Percentiles rank a stretch among this genome's conserved stretches.
Evolutionary conservation across 352 stramenopile species (phyloP).

Genomic region (Phytophthora syringae): DNA sequence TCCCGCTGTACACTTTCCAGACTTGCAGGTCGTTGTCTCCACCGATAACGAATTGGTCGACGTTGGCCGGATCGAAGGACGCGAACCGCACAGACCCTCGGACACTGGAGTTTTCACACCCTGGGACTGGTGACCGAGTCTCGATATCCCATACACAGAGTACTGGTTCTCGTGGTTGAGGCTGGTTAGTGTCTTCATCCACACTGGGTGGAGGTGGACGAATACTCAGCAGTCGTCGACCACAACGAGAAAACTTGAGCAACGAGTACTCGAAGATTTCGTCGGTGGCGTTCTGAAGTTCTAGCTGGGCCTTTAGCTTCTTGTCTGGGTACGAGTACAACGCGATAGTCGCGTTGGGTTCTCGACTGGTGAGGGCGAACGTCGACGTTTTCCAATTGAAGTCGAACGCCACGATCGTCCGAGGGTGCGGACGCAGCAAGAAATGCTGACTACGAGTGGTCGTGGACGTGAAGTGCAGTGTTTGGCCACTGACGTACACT

Average conservation of each 20-base stretch:
- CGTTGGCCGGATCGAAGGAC: slow-evolving; percentile 75
- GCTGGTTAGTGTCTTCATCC: slow-evolving; percentile 6
- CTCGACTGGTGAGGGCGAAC: slow-evolving; percentile 61
- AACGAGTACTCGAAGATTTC: slow-evolving; percentile 65
- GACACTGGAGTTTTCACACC: slow-evolving; percentile 35
- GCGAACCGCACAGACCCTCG: slow-evolving; percentile 42
- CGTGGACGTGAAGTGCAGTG: slow-evolving; percentile 75
- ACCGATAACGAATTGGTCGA: slow-evolving; percentile 68
- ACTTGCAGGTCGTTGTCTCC: slow-evolving; percentile 67
- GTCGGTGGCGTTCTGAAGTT: slow-evolving; percentile 18
- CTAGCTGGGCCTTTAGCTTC: slow-evolving; percentile 66
- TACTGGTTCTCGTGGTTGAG: slow-evolving; percentile 9
- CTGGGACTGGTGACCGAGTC: slow-evolving; percentile 51
- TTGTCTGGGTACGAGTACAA: slow-evolving; percentile 84
- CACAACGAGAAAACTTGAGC: slow-evolving; percentile 76
- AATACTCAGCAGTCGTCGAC: slow-evolving; percentile 60
- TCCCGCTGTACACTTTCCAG: slow-evolving; percentile 73
- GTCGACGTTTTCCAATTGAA: slow-evolving; percentile 61
- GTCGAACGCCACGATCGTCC: slow-evolving; percentile 71
- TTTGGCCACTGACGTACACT: slow-evolving; percentile 63
- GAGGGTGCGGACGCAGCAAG: slow-evolving; percentile 53
- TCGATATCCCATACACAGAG: slow-evolving; percentile 78
- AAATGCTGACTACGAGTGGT: slow-evolving; percentile 71
- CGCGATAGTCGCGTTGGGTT: slow-evolving; percentile 60
- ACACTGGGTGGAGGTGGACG: slow-evolving; percentile 21